phyloP scores from a whole-genome alignment of 2,329 filamentous ascomycete genomes.

The Alternaria incomplexa region DNA sequence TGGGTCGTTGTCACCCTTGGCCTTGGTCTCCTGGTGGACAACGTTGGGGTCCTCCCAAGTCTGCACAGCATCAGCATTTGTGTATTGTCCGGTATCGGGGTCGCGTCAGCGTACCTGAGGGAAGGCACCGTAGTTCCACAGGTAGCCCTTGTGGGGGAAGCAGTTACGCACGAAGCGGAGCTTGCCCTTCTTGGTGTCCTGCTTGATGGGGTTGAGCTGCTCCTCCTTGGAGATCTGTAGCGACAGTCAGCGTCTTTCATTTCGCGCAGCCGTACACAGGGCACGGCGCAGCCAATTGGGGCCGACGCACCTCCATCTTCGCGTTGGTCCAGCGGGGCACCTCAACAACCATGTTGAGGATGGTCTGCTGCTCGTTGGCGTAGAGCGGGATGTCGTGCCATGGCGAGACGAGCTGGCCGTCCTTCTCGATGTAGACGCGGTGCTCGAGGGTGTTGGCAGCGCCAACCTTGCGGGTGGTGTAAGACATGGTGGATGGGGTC shows the following conservation, averaged over 20 bases:
- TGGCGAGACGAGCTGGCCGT: conserved; percentile 90
- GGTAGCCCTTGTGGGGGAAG: conserved; percentile 99
- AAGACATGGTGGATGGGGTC: conserved; percentile 62
- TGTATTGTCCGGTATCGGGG: conserved; percentile 34
- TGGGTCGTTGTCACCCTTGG: conserved; percentile 99
- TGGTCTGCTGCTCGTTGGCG: conserved; percentile 92
- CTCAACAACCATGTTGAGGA: conserved; percentile 99
- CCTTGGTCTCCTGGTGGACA: conserved; percentile 98
- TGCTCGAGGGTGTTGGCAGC: conserved; percentile 93
- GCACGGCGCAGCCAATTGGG: conserved; percentile 9
- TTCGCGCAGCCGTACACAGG: background rate
- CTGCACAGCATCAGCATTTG: conserved; percentile 57
- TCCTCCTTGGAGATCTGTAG: conserved; percentile 97
- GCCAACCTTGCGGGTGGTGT: conserved; percentile 84
- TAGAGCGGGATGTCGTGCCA: conserved; percentile 99
- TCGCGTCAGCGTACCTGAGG: conserved; percentile 72
- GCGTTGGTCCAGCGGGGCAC: conserved; percentile 99
- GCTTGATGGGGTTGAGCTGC: conserved; percentile 98
- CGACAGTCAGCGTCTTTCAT: conserved; percentile 24
- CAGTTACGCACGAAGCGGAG: conserved; percentile 99
- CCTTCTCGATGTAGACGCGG: conserved; percentile 97
- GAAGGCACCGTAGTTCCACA: conserved; percentile 99
- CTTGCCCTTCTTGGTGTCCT: conserved; percentile 99
- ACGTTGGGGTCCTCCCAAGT: conserved; percentile 99
- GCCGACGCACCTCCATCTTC: conserved; percentile 87